A percentile compares a stretch with the other conserved stretches of the same genome.
Conservation (phyloP, 768 basidiomycete genomes). For the Pisolithus tinctorius region DNA sequence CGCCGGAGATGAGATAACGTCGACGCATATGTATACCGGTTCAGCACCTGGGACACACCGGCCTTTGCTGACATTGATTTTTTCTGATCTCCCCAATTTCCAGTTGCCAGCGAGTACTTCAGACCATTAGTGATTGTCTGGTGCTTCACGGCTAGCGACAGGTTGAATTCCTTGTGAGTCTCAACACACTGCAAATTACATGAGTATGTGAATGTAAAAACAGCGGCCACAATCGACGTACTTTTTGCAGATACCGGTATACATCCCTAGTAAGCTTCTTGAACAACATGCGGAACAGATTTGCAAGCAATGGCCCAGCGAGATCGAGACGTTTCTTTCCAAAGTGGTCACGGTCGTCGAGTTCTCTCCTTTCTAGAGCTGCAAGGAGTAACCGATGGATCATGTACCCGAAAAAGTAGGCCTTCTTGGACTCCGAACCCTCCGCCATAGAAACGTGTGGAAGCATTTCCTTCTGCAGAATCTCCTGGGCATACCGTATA, state of each 20-base stretch:
- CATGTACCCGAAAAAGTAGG: slow-evolving; percentile 99
- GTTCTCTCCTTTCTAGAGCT: slow-evolving; percentile 86
- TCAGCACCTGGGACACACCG: slow-evolving; percentile 97
- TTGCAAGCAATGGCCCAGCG: slow-evolving; percentile 93
- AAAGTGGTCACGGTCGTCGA: slow-evolving; percentile 99
- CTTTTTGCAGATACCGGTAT: slow-evolving; percentile 95
- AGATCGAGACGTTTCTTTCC: slow-evolving; percentile 97
- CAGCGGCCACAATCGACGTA: slow-evolving; percentile 22
- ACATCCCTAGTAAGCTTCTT: slow-evolving; percentile 95
- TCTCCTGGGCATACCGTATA: slow-evolving; percentile 94
- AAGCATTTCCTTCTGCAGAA: slow-evolving; percentile 96
- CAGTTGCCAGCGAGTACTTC: slow-evolving; percentile 95
- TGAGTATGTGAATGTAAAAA: neutral
- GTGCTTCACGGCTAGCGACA: slow-evolving; percentile 88
- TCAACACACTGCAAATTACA: slow-evolving; percentile 74
- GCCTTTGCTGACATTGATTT: slow-evolving; percentile 97
- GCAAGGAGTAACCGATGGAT: slow-evolving; percentile 92
- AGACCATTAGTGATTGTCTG: slow-evolving; percentile 97
- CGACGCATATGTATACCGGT: slow-evolving; percentile 97
- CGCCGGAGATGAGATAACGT: slow-evolving; percentile 97
- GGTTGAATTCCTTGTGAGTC: slow-evolving; percentile 90
- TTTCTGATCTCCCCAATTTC: slow-evolving; percentile 99
- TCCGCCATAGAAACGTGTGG: slow-evolving; percentile 96
- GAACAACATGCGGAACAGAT: slow-evolving; percentile 96
- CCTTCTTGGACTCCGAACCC: slow-evolving; percentile 96